These are phyloP conservation scores for Solanum hybrid DNA, from an alignment of 305 asterid species.

Conservation along the genomic window DNA sequence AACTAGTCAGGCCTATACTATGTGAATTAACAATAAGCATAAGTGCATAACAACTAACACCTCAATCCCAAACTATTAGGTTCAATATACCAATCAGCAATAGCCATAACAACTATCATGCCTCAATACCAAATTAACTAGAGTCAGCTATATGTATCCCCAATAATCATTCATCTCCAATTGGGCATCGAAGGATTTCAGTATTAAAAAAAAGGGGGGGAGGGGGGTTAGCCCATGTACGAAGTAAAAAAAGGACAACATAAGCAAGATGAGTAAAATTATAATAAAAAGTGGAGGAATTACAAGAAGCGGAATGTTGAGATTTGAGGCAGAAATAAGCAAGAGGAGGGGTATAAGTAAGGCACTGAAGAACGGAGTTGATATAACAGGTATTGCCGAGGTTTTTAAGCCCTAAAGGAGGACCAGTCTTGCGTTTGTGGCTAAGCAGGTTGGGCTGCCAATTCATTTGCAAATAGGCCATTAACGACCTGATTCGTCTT, in stretches of 20 bases:
- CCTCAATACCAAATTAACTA: background rate
- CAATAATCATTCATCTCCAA: background rate
- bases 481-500: conserved; percentile 41
- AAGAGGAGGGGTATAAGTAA: conserved; percentile 93
- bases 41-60: background rate
- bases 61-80: background rate
- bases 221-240: background rate
- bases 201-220: background rate
- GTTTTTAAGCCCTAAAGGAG: conserved; percentile 89
- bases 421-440: conserved; percentile 55
- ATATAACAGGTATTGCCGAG: conserved; percentile 95
- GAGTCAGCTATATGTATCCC: background rate
- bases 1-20: background rate
- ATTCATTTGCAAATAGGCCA: conserved; percentile 94
- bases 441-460: conserved; percentile 80
- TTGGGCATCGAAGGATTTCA: background rate
- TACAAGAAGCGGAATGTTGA: conserved; percentile 79
- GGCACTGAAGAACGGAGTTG: conserved; percentile 99
- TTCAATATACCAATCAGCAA: background rate
- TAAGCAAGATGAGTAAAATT: background rate
- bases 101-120: background rate
- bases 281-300: conserved; percentile 1
- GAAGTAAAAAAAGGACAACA: background rate
- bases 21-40: background rate
- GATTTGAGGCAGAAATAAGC: conserved; percentile 81